Percentiles rank a stretch among this genome's conserved stretches.
These are phyloP conservation scores for Tuber indicum DNA, from an alignment of 495 filamentous ascomycete species.

Conservation along the genomic window DNA sequence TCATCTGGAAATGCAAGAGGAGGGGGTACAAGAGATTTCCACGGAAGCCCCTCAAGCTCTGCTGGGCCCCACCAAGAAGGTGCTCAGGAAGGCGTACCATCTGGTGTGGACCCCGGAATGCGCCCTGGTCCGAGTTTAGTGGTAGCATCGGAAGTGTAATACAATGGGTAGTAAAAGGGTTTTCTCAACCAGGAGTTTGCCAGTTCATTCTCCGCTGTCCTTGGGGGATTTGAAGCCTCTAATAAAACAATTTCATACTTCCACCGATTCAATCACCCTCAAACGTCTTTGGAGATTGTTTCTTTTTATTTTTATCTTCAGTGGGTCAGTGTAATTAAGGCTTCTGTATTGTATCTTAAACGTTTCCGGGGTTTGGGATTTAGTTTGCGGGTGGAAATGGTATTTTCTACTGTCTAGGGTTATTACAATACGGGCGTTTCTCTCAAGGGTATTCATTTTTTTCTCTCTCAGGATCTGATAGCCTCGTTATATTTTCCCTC, in stretches of 20 bases:
- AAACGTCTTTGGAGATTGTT: slow-evolving; percentile 25
- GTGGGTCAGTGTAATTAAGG: slow-evolving; percentile 2
- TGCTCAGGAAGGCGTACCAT: slow-evolving; percentile 18
- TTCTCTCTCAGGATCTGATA: background rate
- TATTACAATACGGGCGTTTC: slow-evolving; percentile 1
- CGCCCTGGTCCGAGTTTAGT: slow-evolving; percentile 21
- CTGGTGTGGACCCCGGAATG: slow-evolving; percentile 20
- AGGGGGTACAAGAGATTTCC: slow-evolving; percentile 15
- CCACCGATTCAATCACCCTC: background rate
- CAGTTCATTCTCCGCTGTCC: background rate
- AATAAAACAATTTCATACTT: background rate
- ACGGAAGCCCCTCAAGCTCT: slow-evolving; percentile 27
- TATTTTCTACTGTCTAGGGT: background rate
- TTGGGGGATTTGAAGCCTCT: background rate
- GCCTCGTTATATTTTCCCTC: background rate
- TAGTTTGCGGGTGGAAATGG: background rate
- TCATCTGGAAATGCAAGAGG: background rate
- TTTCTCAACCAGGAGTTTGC: background rate
- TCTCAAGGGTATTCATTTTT: background rate
- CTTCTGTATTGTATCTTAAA: slow-evolving; percentile 3
- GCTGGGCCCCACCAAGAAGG: slow-evolving; percentile 21
- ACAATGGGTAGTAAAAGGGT: background rate
- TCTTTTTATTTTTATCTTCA: slow-evolving; percentile 11
- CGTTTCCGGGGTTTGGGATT: background rate
- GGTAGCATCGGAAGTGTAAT: slow-evolving; percentile 33